Evolutionary conservation across 1,284 basidiomycete species (phyloP).

Genomic region (Ganoderma sp.): DNA sequence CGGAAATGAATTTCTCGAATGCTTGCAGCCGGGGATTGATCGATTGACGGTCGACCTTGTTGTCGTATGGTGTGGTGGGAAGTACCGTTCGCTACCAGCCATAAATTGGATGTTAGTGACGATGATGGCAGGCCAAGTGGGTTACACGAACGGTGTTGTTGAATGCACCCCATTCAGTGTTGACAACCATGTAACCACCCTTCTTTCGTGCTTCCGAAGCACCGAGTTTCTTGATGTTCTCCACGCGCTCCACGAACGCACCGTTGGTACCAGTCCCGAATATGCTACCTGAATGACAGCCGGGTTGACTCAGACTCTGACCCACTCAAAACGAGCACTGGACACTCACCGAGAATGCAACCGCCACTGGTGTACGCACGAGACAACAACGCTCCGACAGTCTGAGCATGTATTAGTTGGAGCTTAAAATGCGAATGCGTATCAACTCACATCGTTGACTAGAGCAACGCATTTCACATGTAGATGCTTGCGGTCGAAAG

Average conservation of each 20-base stretch:
- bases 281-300: conserved; percentile 59
- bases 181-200: conserved; percentile 90
- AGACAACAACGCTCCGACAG: conserved; percentile 93
- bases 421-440: not conserved
- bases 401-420: conserved; percentile 53
- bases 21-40: conserved; percentile 95
- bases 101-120: not conserved
- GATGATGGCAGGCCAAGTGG: conserved; percentile 18
- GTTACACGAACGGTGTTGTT: conserved; percentile 76
- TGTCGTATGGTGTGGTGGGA: conserved; percentile 93
- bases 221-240: conserved; percentile 84
- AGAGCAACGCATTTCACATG: conserved; percentile 94
- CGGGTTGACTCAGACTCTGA: not conserved
- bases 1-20: conserved; percentile 98
- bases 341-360: conserved; percentile 72
- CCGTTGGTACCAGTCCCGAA: conserved; percentile 99
- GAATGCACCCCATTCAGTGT: conserved; percentile 98
- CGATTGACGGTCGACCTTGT: conserved; percentile 88
- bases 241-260: conserved; percentile 90
- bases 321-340: not conserved
- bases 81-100: conserved; percentile 74
- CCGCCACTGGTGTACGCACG: conserved; percentile 91
- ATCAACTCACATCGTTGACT: conserved; percentile 83
- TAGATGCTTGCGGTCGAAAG: conserved; percentile 92
- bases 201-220: conserved; percentile 61